Base-by-base conservation (phyloP, 768 basidiomycete species). In the Podaxis sp. region DNA sequence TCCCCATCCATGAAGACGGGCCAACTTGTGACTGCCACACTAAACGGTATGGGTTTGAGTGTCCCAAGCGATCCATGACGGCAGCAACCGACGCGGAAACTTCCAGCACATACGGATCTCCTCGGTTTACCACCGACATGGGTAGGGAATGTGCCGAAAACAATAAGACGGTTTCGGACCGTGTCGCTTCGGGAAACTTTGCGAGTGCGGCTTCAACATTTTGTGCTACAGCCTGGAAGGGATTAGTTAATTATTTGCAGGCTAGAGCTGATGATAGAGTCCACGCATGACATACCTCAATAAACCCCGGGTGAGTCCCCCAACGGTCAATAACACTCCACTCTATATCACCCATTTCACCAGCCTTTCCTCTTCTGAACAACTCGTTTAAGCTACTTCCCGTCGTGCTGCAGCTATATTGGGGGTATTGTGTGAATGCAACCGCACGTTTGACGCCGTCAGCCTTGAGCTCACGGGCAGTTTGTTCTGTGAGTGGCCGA, bases 311-410 rank as follows among this genome's bases (percentile, higher is more conserved):
- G 72, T 99, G 92, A 9, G 93, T 93, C 7, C 94, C 95, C 97
- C 97, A 99, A 27, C 97, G 84, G 76, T 99, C 97, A 69, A 99
- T 90, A 5, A 98, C 95, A 70, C 92, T 96, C 97, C 97, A 99
- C 68, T 93, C 84, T 23, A 99, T 82, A 66, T 75, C 78, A 53
- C 81, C 88, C 65, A 79, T 74, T 56, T 83, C 87, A 28, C 87
- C 88, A 38, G 77, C 75, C 67, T 79, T 84, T 55, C 84, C 83
- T 67, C 74, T 76, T 70, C 89, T 77, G 68, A 84, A 95, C 27
- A 99, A 75, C 72, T 99, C 97, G 68, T 98, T 99, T 69, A 99
- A 70, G 71, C 93, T 95, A 76, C 95, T 97, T 54, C 97, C 97
- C 0, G 97, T 98, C 10, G 97, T 99, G 63, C 93, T 95, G 74